A percentile compares a stretch with the other conserved stretches of the same genome.
These are phyloP conservation scores for Fusarium floridanum DNA, from an alignment of 2,329 filamentous ascomycete species.

Conservation along the genomic window DNA sequence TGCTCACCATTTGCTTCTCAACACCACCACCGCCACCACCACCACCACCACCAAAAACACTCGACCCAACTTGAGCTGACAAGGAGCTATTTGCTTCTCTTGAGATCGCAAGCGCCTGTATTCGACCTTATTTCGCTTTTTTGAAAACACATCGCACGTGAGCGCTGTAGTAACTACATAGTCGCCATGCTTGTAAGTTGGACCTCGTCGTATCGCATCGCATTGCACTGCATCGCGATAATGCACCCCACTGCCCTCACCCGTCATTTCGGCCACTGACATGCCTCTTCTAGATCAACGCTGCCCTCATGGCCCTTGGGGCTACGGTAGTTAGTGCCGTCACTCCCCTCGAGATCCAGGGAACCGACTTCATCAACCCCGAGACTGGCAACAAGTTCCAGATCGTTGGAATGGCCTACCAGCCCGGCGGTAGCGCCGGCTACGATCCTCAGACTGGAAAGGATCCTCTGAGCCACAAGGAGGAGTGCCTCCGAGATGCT, in stretches of 20 bases:
- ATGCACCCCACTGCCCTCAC: background rate
- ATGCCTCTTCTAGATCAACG: slow-evolving; percentile 49
- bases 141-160: slow-evolving; percentile 12
- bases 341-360: slow-evolving; percentile 67
- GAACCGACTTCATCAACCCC: slow-evolving; percentile 71
- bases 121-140: slow-evolving; percentile 19
- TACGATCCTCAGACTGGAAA: slow-evolving; percentile 67
- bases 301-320: slow-evolving; percentile 65
- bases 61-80: slow-evolving; percentile 8
- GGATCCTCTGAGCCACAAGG: slow-evolving; percentile 71
- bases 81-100: slow-evolving; percentile 10
- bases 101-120: slow-evolving; percentile 3
- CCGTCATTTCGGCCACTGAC: slow-evolving; percentile 24
- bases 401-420: slow-evolving; percentile 77
- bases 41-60: slow-evolving; percentile 11
- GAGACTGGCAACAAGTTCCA: slow-evolving; percentile 72
- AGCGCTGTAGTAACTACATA: slow-evolving; percentile 17
- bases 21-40: slow-evolving; percentile 9
- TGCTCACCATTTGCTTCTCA: slow-evolving; percentile 6
- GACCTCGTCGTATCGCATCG: background rate
- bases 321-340: slow-evolving; percentile 69
- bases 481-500: slow-evolving; percentile 73
- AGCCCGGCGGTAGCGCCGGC: slow-evolving; percentile 74
- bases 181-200: slow-evolving; percentile 46
- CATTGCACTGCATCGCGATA: background rate